Percentiles rank a stretch among this genome's conserved stretches.
These are phyloP conservation scores for Arthroderma sp. DNA, from an alignment of 2,329 filamentous ascomycete species.

Conservation along the genomic window DNA sequence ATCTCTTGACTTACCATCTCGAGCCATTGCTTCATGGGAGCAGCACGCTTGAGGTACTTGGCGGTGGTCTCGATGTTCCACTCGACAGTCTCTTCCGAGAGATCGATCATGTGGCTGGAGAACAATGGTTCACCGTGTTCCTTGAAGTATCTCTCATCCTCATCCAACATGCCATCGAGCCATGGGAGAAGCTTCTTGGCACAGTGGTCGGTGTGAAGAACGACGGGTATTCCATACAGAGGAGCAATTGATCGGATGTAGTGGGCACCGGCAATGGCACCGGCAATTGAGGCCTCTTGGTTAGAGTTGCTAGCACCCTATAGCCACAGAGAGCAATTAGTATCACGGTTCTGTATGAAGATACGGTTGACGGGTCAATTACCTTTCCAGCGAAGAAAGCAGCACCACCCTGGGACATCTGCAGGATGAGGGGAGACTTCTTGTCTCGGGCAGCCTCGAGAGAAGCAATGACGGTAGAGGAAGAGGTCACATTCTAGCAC, in stretches of 20 bases:
- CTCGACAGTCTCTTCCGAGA: conserved; percentile 80
- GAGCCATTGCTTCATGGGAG: conserved; percentile 96
- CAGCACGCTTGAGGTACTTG: conserved; percentile 84
- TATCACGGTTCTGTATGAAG: neutral
- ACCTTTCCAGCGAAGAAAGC: conserved; percentile 87
- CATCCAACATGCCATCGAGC: conserved; percentile 91
- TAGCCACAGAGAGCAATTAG: conserved; percentile 5
- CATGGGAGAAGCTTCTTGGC: conserved; percentile 98
- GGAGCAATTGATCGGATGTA: conserved; percentile 85
- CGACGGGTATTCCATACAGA: conserved; percentile 74
- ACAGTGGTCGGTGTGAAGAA: conserved; percentile 96
- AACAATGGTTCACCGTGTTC: conserved; percentile 81
- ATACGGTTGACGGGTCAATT: conserved; percentile 10
- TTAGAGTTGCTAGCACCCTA: conserved; percentile 65
- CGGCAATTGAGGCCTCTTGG: conserved; percentile 79
- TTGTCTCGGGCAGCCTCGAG: conserved; percentile 91
- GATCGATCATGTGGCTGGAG: conserved; percentile 96
- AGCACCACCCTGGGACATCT: conserved; percentile 84
- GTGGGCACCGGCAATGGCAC: conserved; percentile 78
- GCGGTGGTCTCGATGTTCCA: conserved; percentile 88
- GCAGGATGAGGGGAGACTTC: conserved; percentile 84
- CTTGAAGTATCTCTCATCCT: conserved; percentile 93
- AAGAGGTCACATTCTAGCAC: conserved; percentile 73
- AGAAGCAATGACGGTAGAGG: conserved; percentile 69
- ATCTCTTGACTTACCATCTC: conserved; percentile 59